Percentiles rank a stretch among this genome's conserved stretches.
Evolutionary conservation across 1,284 basidiomycete genomes (phyloP).

Genomic region (Cutaneotrichosporon cutaneum): DNA sequence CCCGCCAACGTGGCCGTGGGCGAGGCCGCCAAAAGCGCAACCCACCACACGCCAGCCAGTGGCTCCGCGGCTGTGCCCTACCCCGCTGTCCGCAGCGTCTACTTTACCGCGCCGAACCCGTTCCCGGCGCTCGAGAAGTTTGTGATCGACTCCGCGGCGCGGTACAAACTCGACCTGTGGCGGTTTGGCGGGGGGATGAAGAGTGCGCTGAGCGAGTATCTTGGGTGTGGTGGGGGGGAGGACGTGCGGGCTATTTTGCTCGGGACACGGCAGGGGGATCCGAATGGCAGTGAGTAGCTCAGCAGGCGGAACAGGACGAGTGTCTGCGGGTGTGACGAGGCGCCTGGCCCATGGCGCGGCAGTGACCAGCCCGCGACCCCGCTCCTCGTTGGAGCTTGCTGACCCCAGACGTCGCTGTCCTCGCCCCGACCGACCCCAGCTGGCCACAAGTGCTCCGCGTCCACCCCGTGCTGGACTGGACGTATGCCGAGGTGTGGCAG

Average conservation of each 20-base stretch:
- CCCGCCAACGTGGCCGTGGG: conserved; percentile 11
- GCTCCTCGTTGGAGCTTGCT: too few species aligned
- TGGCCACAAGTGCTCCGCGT: conserved; percentile 91
- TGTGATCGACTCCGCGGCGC: conserved; percentile 63
- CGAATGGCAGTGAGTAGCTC: conserved; percentile 75
- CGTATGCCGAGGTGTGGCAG: conserved; percentile 82
- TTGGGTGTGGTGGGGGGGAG: conserved; percentile 53
- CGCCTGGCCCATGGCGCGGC: too few species aligned
- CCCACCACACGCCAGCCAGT: conserved; percentile 31
- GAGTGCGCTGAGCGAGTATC: conserved; percentile 72
- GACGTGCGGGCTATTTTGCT: conserved; percentile 76
- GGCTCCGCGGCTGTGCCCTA: conserved; percentile 29
- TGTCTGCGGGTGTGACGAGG: too few species aligned
- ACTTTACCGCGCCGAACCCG: conserved; percentile 86
- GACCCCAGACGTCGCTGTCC: conserved; percentile 60
- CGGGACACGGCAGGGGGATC: conserved; percentile 83
- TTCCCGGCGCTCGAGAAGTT: conserved; percentile 83
- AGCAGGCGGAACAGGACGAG: too few species aligned
- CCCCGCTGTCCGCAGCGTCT: conserved; percentile 71
- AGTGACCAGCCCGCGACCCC: too few species aligned
- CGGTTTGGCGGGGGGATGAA: conserved; percentile 79
- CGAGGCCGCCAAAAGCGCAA: conserved; percentile 5
- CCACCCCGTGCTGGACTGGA: conserved; percentile 95
- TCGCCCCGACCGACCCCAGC: conserved; percentile 75
- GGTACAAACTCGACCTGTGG: conserved; percentile 80